phyloP scores from a whole-genome alignment of 169 alveolate species.

The Plasmodium gonderi region DNA sequence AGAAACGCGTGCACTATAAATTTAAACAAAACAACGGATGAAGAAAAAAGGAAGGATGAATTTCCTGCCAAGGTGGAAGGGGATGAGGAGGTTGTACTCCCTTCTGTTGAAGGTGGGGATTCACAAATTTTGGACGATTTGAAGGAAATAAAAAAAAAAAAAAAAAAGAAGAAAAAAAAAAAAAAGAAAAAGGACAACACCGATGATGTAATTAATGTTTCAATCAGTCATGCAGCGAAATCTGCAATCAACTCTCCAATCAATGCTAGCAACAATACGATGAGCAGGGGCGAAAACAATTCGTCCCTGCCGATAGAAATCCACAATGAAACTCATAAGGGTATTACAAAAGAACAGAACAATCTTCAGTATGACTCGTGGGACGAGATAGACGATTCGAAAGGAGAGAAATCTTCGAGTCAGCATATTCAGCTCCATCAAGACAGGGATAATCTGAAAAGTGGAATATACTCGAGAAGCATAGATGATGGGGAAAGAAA shows the following conservation, averaged over 20 bases:
- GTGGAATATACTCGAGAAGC: background rate
- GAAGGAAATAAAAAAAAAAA: background rate
- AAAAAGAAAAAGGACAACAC: background rate
- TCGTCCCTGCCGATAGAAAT: too few relatives aligned
- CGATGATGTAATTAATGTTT: background rate
- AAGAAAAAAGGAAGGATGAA: background rate
- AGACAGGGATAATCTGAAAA: background rate
- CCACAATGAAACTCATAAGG: background rate
- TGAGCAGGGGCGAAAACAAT: too few relatives aligned
- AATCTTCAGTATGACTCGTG: background rate
- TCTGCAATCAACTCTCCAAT: too few relatives aligned
- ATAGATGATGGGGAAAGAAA: background rate
- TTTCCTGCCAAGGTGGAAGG: background rate
- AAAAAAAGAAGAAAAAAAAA: background rate
- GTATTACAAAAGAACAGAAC: background rate
- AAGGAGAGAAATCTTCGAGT: background rate
- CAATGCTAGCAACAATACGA: too few relatives aligned
- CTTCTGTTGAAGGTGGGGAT: background rate
- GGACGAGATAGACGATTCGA: background rate
- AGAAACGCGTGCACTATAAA: background rate
- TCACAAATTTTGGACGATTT: background rate
- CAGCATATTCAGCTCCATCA: background rate
- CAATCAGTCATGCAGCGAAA: too few relatives aligned
- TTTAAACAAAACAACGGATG: background rate
- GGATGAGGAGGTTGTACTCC: background rate